Evolutionary conservation across 306 rosid species (phyloP), one percentile per base, ranked within the genome.

Genomic region (Abrus pulchellus): DNA sequence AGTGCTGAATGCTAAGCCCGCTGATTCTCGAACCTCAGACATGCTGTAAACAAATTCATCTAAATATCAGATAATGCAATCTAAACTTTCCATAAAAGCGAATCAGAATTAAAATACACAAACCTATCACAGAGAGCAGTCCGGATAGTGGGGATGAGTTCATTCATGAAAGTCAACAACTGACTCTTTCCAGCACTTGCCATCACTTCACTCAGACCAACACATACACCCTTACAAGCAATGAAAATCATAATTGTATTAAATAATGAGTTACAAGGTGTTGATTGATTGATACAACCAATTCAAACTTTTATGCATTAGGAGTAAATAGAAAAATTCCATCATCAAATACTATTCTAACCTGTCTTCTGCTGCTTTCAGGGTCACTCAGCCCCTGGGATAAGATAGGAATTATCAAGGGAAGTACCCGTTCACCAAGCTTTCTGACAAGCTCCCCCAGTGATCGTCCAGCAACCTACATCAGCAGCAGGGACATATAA

Each of bases 161-260:
- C 96, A 78, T 88, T 97, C 98, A 95, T 91, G 90, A 95, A 95
- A 86, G 88, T 95, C 86, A 95, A 77, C 68, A 95, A 86, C 87
- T 95, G 99, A 81, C 92, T 93, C 88, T 89, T 95, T 7, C 90
- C 98, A 30, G 98, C 96, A 76, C 98, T 90, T 30, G 86, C 93
- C 99, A 95, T 95, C 83, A 95, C 99, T 89, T 95, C 99, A 84
- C 99, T 95, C 81, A 93, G 86, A 78, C 99, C 99, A 80, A 90
- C 88, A 88, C 99, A 95, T 50, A 95, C 98, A 79, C 99, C 99
- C 99, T 95, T 83, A 40, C 80, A 85, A 55, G 50, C 67, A 69
- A 73, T 29, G 43, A 48, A 63, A 41, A 73, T 36, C 36, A 76
- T n/a, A 62, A 82, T 74, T 5, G 65, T 44, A 72, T 80, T 79